Evolutionary conservation across 768 basidiomycete species (phyloP).

Genomic region (Trichaptum fuscoviolaceum): DNA sequence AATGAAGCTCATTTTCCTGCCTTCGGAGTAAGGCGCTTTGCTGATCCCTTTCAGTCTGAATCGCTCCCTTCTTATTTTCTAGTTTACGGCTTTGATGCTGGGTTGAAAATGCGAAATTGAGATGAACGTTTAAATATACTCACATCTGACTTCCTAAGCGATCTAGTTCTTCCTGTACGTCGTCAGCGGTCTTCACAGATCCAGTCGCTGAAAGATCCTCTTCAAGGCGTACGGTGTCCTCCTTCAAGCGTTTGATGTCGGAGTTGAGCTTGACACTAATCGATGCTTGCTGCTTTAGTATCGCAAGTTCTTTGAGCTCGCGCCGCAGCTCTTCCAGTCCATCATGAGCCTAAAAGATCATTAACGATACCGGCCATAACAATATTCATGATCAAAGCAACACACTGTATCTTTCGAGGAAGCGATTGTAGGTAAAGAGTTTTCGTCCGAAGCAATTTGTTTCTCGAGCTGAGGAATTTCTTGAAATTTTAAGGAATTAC

Average conservation of each 20-base stretch:
- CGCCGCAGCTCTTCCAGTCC: constrained; percentile 48
- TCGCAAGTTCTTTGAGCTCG: constrained; percentile 54
- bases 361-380: background rate
- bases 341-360: constrained; percentile 39
- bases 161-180: constrained; percentile 77
- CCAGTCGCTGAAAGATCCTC: constrained; percentile 65
- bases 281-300: constrained; percentile 55
- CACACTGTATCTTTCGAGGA: constrained; percentile 57
- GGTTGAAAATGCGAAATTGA: constrained; percentile 5
- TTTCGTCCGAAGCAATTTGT: constrained; percentile 54
- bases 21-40: constrained; percentile 46
- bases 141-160: constrained; percentile 61
- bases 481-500: constrained; percentile 45
- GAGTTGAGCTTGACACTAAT: constrained; percentile 53
- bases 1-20: constrained; percentile 56
- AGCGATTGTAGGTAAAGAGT: constrained; percentile 46
- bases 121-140: constrained; percentile 19
- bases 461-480: constrained; percentile 68
- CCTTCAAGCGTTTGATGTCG: constrained; percentile 53
- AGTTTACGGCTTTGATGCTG: constrained; percentile 45
- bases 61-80: constrained; percentile 55
- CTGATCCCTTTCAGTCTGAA: constrained; percentile 59
- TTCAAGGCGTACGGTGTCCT: constrained; percentile 63
- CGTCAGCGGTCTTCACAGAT: constrained; percentile 75
- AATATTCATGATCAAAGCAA: constrained; percentile 8